A percentile compares a stretch with the other conserved stretches of the same genome.
Evolutionary conservation across 1,139 yeast species (phyloP).

Genomic region (Taphrina communis): DNA sequence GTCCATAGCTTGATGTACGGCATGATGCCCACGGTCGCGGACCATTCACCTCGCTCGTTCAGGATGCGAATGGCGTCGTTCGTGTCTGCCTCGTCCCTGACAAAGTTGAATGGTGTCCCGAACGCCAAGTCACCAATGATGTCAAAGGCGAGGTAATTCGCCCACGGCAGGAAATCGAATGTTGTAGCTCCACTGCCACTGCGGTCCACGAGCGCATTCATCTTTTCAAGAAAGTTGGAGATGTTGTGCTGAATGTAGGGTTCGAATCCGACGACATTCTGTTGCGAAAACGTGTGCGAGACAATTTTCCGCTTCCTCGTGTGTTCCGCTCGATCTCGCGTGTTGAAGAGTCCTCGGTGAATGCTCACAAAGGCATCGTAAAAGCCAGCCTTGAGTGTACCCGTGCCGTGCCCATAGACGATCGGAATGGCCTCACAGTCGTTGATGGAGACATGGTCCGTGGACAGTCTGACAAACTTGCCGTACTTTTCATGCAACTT

Average conservation of each 20-base stretch:
- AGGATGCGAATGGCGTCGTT: slow-evolving; percentile 31
- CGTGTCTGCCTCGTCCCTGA: slow-evolving; percentile 29
- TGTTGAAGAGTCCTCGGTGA: slow-evolving; percentile 36
- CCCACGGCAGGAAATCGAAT: slow-evolving; percentile 40
- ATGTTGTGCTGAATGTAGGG: slow-evolving; percentile 30
- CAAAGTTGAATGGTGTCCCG: slow-evolving; percentile 36
- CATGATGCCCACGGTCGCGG: slow-evolving; percentile 37
- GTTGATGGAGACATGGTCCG: slow-evolving; percentile 40
- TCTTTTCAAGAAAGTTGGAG: slow-evolving; percentile 32
- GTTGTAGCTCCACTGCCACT: neutral
- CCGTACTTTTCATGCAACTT: slow-evolving; percentile 28
- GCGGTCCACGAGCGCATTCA: slow-evolving; percentile 17
- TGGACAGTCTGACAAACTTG: slow-evolving; percentile 29
- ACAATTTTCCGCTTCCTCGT: slow-evolving; percentile 39
- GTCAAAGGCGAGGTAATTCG: slow-evolving; percentile 39
- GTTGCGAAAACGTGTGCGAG: slow-evolving; percentile 29
- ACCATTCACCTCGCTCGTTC: slow-evolving; percentile 35
- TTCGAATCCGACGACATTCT: slow-evolving; percentile 31
- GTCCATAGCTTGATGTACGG: slow-evolving; percentile 35
- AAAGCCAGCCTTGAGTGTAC: slow-evolving; percentile 28
- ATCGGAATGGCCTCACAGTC: slow-evolving; percentile 32
- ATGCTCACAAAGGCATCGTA: slow-evolving; percentile 39
- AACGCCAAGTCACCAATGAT: slow-evolving; percentile 40
- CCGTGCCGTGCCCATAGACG: slow-evolving; percentile 40
- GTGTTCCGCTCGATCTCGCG: slow-evolving; percentile 40